These are phyloP conservation scores for Aspergillus carlsbadensis DNA, from an alignment of 495 filamentous ascomycete species.

Conservation along the genomic window DNA sequence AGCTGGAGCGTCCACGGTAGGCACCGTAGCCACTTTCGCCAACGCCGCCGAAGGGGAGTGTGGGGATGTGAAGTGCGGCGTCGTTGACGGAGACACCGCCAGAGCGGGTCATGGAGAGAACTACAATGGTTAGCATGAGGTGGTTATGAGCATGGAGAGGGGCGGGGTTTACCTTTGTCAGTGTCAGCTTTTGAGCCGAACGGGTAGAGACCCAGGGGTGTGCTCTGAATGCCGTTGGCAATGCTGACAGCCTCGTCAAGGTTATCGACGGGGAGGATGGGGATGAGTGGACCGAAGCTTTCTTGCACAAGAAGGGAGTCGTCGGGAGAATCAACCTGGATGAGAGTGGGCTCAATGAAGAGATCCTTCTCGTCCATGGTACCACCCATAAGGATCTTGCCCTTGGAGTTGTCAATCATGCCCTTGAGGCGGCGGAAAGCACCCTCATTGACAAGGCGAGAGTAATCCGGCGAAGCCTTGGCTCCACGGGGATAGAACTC, in stretches of 20 bases:
- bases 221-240: slow-evolving; percentile 73
- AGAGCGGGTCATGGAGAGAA: slow-evolving; percentile 64
- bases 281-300: slow-evolving; percentile 85
- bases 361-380: slow-evolving; percentile 73
- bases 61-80: slow-evolving; percentile 77
- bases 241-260: slow-evolving; percentile 79
- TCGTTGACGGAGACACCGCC: slow-evolving; percentile 84
- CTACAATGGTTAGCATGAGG: slow-evolving; percentile 30
- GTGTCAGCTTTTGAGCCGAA: slow-evolving; percentile 80
- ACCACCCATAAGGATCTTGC: slow-evolving; percentile 84
- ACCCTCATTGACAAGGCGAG: slow-evolving; percentile 71
- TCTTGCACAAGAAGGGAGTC: slow-evolving; percentile 80
- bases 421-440: slow-evolving; percentile 83
- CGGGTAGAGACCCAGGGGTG: slow-evolving; percentile 77
- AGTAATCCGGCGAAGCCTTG: slow-evolving; percentile 70
- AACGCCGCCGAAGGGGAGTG: slow-evolving; percentile 85
- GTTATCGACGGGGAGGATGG: slow-evolving; percentile 70
- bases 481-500: slow-evolving; percentile 86
- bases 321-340: slow-evolving; percentile 69
- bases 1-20: slow-evolving; percentile 80
- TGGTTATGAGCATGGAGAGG: neutral
- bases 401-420: slow-evolving; percentile 78
- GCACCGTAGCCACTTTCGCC: slow-evolving; percentile 80
- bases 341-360: slow-evolving; percentile 83
- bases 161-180: slow-evolving; percentile 48